These are phyloP conservation scores for Pinus tabuliformis DNA, from an alignment of 75 land plant species.

Conservation along the genomic window DNA sequence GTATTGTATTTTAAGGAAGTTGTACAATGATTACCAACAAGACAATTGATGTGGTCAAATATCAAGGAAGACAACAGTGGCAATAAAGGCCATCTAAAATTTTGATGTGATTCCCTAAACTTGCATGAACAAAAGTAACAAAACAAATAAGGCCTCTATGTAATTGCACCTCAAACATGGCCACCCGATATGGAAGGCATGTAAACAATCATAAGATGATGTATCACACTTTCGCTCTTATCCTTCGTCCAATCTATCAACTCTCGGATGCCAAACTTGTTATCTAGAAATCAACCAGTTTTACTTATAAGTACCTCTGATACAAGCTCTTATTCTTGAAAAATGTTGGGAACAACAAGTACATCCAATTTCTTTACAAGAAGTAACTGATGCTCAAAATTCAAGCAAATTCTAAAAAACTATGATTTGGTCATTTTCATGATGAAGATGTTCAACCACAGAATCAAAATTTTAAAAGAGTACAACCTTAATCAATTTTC, in stretches of 20 bases:
- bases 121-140: neutral
- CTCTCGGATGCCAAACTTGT: conserved; percentile 96
- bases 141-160: neutral
- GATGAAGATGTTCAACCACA: no score
- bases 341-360: neutral
- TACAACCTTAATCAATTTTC: no score
- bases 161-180: conserved; percentile 82
- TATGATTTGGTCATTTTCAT: neutral
- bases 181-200: conserved; percentile 90
- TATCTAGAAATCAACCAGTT: neutral
- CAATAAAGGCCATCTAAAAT: neutral
- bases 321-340: no score
- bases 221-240: conserved; percentile 93
- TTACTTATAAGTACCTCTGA: neutral
- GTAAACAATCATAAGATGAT: conserved; percentile 82
- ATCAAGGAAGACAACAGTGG: no score
- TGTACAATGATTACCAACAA: neutral
- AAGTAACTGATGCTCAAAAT: neutral
- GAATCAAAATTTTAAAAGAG: no score
- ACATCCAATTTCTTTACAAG: neutral
- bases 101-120: neutral
- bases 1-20: neutral
- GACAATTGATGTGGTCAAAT: neutral
- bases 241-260: conserved; percentile 78
- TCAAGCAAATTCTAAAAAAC: neutral